Percentiles rank a stretch among this genome's conserved stretches.
Conservation (phyloP, 495 filamentous ascomycete genomes). For the Friedmanniomyces simplex region DNA sequence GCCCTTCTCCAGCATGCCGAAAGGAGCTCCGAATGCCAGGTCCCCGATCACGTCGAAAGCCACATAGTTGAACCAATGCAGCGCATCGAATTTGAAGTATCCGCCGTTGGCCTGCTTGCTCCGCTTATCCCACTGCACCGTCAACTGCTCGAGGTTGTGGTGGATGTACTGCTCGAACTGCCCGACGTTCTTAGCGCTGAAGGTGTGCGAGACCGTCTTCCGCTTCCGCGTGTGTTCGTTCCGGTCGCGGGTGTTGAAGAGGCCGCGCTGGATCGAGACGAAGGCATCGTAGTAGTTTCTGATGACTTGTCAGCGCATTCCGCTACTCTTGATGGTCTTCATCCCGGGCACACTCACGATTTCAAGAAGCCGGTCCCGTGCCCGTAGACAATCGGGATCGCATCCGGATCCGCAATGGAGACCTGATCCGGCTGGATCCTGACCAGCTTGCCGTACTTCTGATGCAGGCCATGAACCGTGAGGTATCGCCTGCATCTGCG, state of each 20-base stretch:
- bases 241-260: conserved; percentile 86
- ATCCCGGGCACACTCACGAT: conserved; percentile 25
- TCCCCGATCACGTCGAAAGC: conserved; percentile 91
- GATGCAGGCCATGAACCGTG: conserved; percentile 60
- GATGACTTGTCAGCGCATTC: conserved; percentile 6
- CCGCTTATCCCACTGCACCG: conserved; percentile 56
- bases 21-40: conserved; percentile 39
- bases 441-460: conserved; percentile 54
- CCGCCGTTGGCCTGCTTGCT: conserved; percentile 36
- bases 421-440: conserved; percentile 51
- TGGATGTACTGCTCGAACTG: conserved; percentile 90
- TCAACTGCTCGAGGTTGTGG: conserved; percentile 64
- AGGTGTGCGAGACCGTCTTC: conserved; percentile 80
- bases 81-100: conserved; percentile 59
- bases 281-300: conserved; percentile 86
- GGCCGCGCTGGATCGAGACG: conserved; percentile 71
- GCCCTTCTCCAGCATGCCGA: conserved; percentile 47
- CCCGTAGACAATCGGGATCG: conserved; percentile 48
- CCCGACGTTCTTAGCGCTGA: conserved; percentile 67
- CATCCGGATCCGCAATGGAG: conserved; percentile 48
- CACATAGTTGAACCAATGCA: conserved; percentile 91
- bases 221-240: conserved; percentile 79
- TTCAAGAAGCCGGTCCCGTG: conserved; percentile 37
- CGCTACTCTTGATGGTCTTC: no score
- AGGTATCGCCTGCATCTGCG: conserved; percentile 58